phyloP scores from a whole-genome alignment of 2,329 filamentous ascomycete species.

The Drechslera avenae region DNA sequence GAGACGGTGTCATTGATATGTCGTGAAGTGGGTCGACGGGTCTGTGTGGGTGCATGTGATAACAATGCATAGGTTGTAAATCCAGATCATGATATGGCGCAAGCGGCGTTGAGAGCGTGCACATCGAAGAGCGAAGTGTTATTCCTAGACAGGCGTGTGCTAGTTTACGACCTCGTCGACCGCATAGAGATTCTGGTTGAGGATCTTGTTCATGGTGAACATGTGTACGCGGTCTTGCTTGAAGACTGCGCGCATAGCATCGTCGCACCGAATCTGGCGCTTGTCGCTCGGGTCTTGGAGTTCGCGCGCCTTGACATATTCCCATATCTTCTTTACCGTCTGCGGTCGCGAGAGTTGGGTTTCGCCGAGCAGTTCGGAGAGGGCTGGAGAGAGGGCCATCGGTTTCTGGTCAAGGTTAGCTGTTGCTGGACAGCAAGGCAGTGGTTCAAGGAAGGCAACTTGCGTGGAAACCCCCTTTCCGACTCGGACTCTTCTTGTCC shows the following conservation, averaged over 20 bases:
- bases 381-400: constrained; percentile 72
- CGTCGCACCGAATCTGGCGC: constrained; percentile 91
- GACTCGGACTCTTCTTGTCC: constrained; percentile 69
- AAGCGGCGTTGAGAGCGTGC: background rate
- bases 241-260: constrained; percentile 89
- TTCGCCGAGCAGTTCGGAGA: constrained; percentile 73
- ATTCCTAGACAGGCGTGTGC: background rate
- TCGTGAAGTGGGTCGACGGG: constrained; percentile 1
- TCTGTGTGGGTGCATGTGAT: background rate
- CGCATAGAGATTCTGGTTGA: constrained; percentile 87
- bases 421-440: constrained; percentile 17
- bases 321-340: constrained; percentile 95
- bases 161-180: constrained; percentile 64
- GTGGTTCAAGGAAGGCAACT: constrained; percentile 32
- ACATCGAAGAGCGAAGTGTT: background rate
- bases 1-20: constrained; percentile 3
- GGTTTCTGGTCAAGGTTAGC: constrained; percentile 63
- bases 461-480: constrained; percentile 89
- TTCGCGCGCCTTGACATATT: constrained; percentile 85
- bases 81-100: no score
- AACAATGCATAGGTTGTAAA: no score
- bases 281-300: constrained; percentile 92
- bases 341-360: constrained; percentile 88
- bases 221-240: constrained; percentile 91
- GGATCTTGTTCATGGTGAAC: constrained; percentile 99